Percentiles rank a stretch among this genome's conserved stretches.
phyloP scores from a whole-genome alignment of 495 filamentous ascomycete species.

The Neurospora sp. region DNA sequence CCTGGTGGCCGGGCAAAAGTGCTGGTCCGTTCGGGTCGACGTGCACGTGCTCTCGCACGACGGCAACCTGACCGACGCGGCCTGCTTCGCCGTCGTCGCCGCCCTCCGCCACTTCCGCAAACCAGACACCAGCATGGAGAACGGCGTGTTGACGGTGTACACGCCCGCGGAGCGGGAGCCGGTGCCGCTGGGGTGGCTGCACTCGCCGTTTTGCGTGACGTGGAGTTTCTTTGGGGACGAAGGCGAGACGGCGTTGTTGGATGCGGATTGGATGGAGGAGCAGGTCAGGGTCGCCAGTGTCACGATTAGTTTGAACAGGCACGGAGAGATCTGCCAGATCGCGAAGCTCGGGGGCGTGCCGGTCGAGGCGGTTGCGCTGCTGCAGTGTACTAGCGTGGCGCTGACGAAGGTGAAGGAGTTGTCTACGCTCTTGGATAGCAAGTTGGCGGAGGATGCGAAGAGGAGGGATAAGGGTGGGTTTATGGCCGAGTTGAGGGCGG shows the following conservation, averaged over 20 bases:
- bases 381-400: conserved; percentile 60
- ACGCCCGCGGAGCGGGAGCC: conserved; percentile 77
- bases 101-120: conserved; percentile 83
- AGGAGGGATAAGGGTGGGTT: conserved; percentile 65
- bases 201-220: conserved; percentile 79
- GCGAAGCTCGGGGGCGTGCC: conserved; percentile 77
- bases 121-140: conserved; percentile 75
- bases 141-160: conserved; percentile 73
- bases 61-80: conserved; percentile 75
- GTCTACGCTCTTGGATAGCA: conserved; percentile 56
- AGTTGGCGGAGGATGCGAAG: conserved; percentile 65
- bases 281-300: conserved; percentile 75
- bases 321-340: conserved; percentile 86
- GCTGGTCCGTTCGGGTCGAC: conserved; percentile 82
- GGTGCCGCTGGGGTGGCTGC: conserved; percentile 77
- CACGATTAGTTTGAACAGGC: conserved; percentile 75
- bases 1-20: conserved; percentile 79
- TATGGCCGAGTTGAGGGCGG: conserved; percentile 69
- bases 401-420: conserved; percentile 71
- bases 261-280: conserved; percentile 77
- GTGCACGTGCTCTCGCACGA: conserved; percentile 85
- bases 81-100: conserved; percentile 77
- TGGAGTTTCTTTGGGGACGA: conserved; percentile 68
- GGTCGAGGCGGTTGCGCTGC: conserved; percentile 63
- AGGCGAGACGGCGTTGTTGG: conserved; percentile 53